These are phyloP conservation scores for Colletotrichum abscissum DNA, from an alignment of 2,329 filamentous ascomycete genomes.

Conservation along the genomic window DNA sequence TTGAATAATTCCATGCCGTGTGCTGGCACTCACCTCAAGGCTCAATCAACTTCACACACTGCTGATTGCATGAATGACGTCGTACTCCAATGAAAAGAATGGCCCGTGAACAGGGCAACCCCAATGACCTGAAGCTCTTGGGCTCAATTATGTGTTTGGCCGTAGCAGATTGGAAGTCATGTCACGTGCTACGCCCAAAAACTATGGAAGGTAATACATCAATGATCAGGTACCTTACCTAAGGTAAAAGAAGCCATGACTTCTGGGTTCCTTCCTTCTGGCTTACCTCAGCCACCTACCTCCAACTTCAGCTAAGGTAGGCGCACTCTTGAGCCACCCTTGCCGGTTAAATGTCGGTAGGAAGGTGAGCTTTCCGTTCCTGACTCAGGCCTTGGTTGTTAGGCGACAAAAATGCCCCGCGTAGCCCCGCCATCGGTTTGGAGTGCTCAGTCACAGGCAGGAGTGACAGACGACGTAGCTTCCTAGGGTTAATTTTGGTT, in stretches of 20 bases:
- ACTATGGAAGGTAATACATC: too few relatives aligned
- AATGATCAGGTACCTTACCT: too few relatives aligned
- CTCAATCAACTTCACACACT: neutral
- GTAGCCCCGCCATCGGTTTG: conserved; percentile 32
- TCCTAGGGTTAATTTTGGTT: conserved; percentile 11
- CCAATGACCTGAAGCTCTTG: conserved; percentile 7
- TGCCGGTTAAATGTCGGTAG: neutral
- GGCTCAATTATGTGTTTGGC: neutral
- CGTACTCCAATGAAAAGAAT: conserved; percentile 8
- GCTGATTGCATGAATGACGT: conserved; percentile 18
- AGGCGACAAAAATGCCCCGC: conserved; percentile 31
- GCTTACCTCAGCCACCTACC: neutral
- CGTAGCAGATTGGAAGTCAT: neutral
- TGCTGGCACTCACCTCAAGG: neutral
- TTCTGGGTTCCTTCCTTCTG: neutral
- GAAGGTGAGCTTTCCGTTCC: neutral
- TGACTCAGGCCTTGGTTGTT: neutral
- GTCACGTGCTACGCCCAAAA: neutral
- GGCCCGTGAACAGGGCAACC: conserved; percentile 6
- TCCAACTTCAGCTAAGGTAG: neutral
- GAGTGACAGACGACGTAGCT: conserved; percentile 32
- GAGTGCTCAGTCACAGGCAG: conserved; percentile 24
- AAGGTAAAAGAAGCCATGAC: neutral
- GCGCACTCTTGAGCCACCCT: neutral
- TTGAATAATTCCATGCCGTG: conserved; percentile 6